Evolutionary conservation across 2,329 filamentous ascomycete species (phyloP), one percentile per base, ranked within the genome.

Genomic region (Mariannaea sp.): DNA sequence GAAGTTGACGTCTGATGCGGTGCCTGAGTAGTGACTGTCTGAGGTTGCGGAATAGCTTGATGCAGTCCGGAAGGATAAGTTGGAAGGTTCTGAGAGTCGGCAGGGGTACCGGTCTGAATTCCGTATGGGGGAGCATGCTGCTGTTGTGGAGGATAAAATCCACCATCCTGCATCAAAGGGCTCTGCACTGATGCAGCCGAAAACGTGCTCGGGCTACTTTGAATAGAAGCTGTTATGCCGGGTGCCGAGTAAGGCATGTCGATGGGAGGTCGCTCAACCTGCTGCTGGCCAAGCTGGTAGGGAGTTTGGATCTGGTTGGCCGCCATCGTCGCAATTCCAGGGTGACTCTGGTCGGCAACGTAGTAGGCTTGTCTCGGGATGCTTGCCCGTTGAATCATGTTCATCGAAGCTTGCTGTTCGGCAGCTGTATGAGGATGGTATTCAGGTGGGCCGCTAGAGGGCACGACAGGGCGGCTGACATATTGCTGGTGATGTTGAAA

Each of bases 241-340:
- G 79, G 70, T 6, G 75, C 64, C n/a, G 74, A 72, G 59, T 80
- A 82, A 0, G 81, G 73, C 17, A 84, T 78, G 44, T 82, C 79
- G 16, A 81, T 70, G 2, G 72, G 60, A 36, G 76, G 71, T 38
- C 74, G 70, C 50, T 80, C 79, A 20, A 75, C 71, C 40, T 77
- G 75, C 58, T 77, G 77, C 29, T 76, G 75, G n/a, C 77, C 75
- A 43, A 82, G 73, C 44, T 82, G 79, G 67, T 82, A 82, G 51
- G 78, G 71, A 6, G 75, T 68, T n/a, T 76, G 73, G 41, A 82
- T 71, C 6, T 74, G 64, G 58, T 76, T 77, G 9, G 81, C 77
- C 68, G 80, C 83, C 77, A 86, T 80, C 10, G 82, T 86, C 26
- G 82, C 83, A 5, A 87, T 79, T 10, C 79, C 81, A 8, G 83